Evolutionary conservation across 2,329 filamentous ascomycete genomes (phyloP), one percentile per base, ranked within the genome.

Genomic region (Colletotrichum noveboracense): DNA sequence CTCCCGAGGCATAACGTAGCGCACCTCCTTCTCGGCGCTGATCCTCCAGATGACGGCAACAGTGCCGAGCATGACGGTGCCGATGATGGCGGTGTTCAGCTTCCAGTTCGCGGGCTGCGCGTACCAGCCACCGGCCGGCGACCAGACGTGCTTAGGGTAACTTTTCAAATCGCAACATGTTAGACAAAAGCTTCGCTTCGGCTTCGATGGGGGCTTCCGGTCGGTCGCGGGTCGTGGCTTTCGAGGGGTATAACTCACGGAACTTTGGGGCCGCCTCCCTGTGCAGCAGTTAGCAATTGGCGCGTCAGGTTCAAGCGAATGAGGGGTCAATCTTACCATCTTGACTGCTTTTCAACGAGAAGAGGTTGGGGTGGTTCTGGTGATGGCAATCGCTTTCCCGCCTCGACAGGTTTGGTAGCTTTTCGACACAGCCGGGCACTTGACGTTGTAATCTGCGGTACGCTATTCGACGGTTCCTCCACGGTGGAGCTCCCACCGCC

Each of bases 121-220:
- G 87, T 99, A 99, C 97, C 97, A 99, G 87, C 97, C 97, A 91
- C 97, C 97, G 79, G 96, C 90, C 77, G 97, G 97, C 83, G 97
- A 98, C 97, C 97, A 99, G 91, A 99, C 95, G 90, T 99, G 96
- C 91, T 98, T 98, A 86, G 96, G 96, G 88, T 98, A 98, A 83
- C 95, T 98, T 81, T 62, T 3, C 0, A 52, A 55, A 38, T 21
- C n/a, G 30, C 67, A 56, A n/a, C 28, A 28, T 18, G 76, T 76
- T 70, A 71, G 74, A 66, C 60, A 64, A 48, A 48, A 64, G 43
- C 2, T 52, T 52, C 21, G n/a, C 24, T 10, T 24, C 43, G 70
- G 66, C 70, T 78, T 81, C 78, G 78, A 81, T 52, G 43, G 75
- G 70, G 38, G 56, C 62, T 56, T n/a, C 43, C 43, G n/a, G 43